Base-by-base conservation (phyloP, 345 rosid genomes). In the Euphorbia tirucalli region DNA sequence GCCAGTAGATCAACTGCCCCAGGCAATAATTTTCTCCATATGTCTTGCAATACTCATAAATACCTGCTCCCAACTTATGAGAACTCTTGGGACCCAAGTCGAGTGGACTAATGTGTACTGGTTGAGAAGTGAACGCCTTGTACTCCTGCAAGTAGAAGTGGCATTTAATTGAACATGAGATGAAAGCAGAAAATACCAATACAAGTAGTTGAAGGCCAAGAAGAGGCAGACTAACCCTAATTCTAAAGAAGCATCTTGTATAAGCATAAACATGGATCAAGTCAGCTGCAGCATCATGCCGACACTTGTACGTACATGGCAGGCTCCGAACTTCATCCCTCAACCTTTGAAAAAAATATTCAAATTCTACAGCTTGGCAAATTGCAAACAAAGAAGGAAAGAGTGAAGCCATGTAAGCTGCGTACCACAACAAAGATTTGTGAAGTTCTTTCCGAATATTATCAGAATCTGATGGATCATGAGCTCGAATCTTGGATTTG, bases 241-340 rank as follows among this genome's bases (percentile, higher is more conserved):
- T 80, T 86, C 83, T 88, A 72, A 88, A 85, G 78, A 89, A 96
- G 80, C 83, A 81, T 81, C 93, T 93, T 46, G 96, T 93, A 76
- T 91, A 87, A 35, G 99, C 99, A 75, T 93, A 93, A 65, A 89
- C 77, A 76, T 96, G 98, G 78, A 96, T 84, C 83, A 96, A 85
- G 85, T 96, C 99, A 74, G 99, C 99, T 54, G 99, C 98, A 68
- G 99, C 99, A 77, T 96, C 99, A 68, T 96, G 88, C 75, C 98
- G 90, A 73, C 97, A 93, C 83, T 87, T 93, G 80, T 89, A 88
- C 65, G 94, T 87, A 82, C 98, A 96, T 14, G 93, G 93, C 69
- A 96, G 95, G 77, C 82, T 83, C 55, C 96, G 87, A 43, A 93
- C 76, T 84, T 93, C 99, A 62, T 96, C 98, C 78, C 99, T 87